Evolutionary conservation across 345 rosid species (phyloP), one percentile per base, ranked within the genome.

Genomic region (Microcos paniculata): DNA sequence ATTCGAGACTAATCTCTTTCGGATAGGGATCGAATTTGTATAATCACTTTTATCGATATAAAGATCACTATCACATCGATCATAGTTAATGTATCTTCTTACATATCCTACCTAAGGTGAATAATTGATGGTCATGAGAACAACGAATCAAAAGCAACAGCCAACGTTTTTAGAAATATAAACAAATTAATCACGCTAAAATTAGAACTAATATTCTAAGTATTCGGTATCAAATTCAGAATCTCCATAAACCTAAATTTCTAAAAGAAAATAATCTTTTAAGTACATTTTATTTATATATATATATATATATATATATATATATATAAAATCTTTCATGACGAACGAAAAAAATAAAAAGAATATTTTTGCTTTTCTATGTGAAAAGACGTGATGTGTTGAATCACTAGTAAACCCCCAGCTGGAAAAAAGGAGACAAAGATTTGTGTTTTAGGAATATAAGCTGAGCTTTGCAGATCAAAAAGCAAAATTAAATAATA

Each of bases 341-440:
- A 3, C 40, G 2, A 7, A 35, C 5, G 38, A 35, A 3, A 7
- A 35, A 7, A 7, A 35, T 35, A 7, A 35, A 35, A 35, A 35
- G 40, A 4, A 59, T 53, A 30, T 74, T 73, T 59, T 49, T 46
- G 67, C 71, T 70, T 55, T 42, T n/a, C 4, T 1, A 10, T 59
- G 55, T 73, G 81, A 81, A 81, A 79, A 74, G 87, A 81, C 72
- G 59, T 76, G 80, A 62, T 63, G 40, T 73, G 83, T 67, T 66
- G 23, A 64, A 73, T 49, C 71, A 45, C 30, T 30, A 35, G n/a
- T n/a, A n/a, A 55, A 31, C 2, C 2, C 78, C 77, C 56, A 79
- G 78, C 80, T 72, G 72, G 68, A 69, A 62, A 49, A 76, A 62
- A 55, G 70, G 73, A 5, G 31, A 18, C 68, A 57, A 40, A 49